Evolutionary conservation across 345 rosid species (phyloP).

Genomic region (Noccaea bulbosa): DNA sequence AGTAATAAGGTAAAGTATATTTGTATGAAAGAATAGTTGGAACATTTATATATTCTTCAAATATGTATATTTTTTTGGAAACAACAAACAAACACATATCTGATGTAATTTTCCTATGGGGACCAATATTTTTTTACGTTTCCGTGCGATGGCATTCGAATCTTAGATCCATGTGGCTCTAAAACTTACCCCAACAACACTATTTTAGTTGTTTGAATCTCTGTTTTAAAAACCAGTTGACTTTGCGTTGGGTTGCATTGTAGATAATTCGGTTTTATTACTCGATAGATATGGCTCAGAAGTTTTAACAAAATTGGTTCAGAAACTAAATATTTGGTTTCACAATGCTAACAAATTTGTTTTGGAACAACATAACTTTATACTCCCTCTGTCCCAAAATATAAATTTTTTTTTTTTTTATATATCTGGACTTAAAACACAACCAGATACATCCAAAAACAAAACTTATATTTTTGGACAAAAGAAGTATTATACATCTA

Average conservation of each 20-base stretch:
- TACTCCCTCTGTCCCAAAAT: too few relatives aligned
- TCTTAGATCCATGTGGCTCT: slow-evolving; percentile 16
- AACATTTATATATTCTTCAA: slow-evolving; percentile 1
- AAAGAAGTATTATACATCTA: too few relatives aligned
- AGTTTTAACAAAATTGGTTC: background rate
- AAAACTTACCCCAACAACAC: slow-evolving; percentile 11
- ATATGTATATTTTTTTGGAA: background rate
- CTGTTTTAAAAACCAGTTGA: slow-evolving; percentile 9
- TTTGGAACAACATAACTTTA: background rate
- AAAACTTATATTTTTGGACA: too few relatives aligned
- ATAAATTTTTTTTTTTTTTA: too few relatives aligned
- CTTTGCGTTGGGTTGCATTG: background rate
- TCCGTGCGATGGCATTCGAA: slow-evolving; percentile 29
- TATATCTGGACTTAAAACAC: too few relatives aligned
- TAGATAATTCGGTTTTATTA: background rate
- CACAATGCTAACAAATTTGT: background rate
- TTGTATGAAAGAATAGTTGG: background rate
- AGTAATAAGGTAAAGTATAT: background rate
- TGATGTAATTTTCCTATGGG: slow-evolving; percentile 15
- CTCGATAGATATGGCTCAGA: background rate
- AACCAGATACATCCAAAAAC: too few relatives aligned
- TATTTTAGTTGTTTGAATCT: slow-evolving; percentile 14
- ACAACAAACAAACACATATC: background rate
- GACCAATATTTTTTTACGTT: slow-evolving; percentile 29
- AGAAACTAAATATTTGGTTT: background rate